Evolutionary conservation across 768 basidiomycete genomes (phyloP).

Genomic region (Lactarius hengduanensis): DNA sequence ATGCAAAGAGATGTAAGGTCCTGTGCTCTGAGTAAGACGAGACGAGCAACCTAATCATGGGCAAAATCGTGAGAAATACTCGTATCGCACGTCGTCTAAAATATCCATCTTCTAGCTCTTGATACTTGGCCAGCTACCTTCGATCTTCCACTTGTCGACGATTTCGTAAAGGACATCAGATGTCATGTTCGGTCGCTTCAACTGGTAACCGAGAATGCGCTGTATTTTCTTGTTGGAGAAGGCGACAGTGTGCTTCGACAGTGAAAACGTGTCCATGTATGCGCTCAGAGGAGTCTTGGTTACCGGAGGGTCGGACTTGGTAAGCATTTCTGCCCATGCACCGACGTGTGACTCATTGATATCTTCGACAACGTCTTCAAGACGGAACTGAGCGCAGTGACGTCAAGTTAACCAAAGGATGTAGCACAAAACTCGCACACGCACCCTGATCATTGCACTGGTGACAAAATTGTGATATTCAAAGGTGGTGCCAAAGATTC

Average conservation of each 20-base stretch:
- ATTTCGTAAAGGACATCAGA: slow-evolving; percentile 63
- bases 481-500: slow-evolving; percentile 74
- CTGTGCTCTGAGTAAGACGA: slow-evolving; percentile 1
- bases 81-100: slow-evolving; percentile 17
- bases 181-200: slow-evolving; percentile 61
- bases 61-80: slow-evolving; percentile 24
- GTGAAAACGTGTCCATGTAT: slow-evolving; percentile 73
- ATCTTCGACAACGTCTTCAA: slow-evolving; percentile 73
- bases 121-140: slow-evolving; percentile 50
- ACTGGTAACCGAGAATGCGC: slow-evolving; percentile 63
- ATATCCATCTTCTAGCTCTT: slow-evolving; percentile 14
- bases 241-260: slow-evolving; percentile 67
- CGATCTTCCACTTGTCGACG: slow-evolving; percentile 77
- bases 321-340: slow-evolving; percentile 81
- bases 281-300: slow-evolving; percentile 69
- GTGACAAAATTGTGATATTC: slow-evolving; percentile 77
- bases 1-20: slow-evolving; percentile 15
- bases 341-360: slow-evolving; percentile 83
- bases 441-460: slow-evolving; percentile 64
- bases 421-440: slow-evolving; percentile 15
- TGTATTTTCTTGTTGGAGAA: slow-evolving; percentile 75
- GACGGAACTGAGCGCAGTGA: slow-evolving; percentile 46
- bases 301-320: slow-evolving; percentile 66
- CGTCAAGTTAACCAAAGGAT: slow-evolving; percentile 8
- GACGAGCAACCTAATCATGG: slow-evolving; percentile 10